Conservation (phyloP, 2,329 filamentous ascomycete genomes). For the Nothophaeocryptopus gaeumannii region DNA sequence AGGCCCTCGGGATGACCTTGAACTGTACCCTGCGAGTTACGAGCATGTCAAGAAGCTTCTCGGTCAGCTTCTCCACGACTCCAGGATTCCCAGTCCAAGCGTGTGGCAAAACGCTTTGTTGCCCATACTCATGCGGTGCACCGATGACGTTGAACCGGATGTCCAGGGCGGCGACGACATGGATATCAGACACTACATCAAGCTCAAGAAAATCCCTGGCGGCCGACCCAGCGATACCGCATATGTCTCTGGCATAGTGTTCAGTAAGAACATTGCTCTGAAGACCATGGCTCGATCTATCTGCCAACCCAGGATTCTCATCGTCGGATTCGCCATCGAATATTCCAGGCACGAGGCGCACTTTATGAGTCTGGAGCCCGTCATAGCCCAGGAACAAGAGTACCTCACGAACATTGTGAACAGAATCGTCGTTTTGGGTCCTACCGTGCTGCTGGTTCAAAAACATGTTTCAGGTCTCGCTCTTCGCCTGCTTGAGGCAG, state of each 20-base stretch:
- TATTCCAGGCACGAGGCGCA: slow-evolving; percentile 90
- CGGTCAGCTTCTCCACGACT: slow-evolving; percentile 76
- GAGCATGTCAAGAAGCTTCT: slow-evolving; percentile 84
- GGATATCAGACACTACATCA: slow-evolving; percentile 96
- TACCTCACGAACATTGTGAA: slow-evolving; percentile 89
- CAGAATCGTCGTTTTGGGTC: slow-evolving; percentile 79
- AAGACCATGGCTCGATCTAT: slow-evolving; percentile 95
- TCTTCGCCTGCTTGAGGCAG: slow-evolving; percentile 80
- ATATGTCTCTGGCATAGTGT: slow-evolving; percentile 96
- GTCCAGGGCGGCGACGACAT: slow-evolving; percentile 89
- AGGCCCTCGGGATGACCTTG: slow-evolving; percentile 47
- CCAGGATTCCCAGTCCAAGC: slow-evolving; percentile 65
- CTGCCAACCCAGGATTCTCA: slow-evolving; percentile 76
- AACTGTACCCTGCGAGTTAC: slow-evolving; percentile 82
- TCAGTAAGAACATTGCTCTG: slow-evolving; percentile 92
- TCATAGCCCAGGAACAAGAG: slow-evolving; percentile 94
- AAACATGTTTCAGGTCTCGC: slow-evolving; percentile 90
- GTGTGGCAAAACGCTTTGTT: slow-evolving; percentile 89
- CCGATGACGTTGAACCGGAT: slow-evolving; percentile 91
- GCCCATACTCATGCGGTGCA: slow-evolving; percentile 84
- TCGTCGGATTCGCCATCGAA: slow-evolving; percentile 92
- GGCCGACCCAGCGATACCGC: slow-evolving; percentile 85
- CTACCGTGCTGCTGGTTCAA: slow-evolving; percentile 85
- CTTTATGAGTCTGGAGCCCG: slow-evolving; percentile 96
- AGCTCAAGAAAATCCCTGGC: slow-evolving; percentile 92